phyloP scores from a whole-genome alignment of 371 early-diverging fungal species.

The Lichtheimia hyalospora region DNA sequence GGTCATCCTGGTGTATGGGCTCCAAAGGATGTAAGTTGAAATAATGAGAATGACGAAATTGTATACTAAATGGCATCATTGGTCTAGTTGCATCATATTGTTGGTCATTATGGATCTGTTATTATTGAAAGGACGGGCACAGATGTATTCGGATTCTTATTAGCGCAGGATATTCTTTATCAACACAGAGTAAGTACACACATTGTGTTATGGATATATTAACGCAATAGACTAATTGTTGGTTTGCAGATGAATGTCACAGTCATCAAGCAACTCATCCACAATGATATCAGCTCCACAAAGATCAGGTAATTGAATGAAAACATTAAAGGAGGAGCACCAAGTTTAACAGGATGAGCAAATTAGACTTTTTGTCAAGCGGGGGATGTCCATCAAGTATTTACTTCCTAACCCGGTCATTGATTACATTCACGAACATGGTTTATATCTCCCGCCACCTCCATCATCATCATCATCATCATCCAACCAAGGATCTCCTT shows the following conservation, averaged over 20 bases:
- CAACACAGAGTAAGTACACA: constrained; percentile 68
- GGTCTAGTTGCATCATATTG: constrained; percentile 85
- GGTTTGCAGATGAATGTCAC: constrained; percentile 74
- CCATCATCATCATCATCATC: not conserved
- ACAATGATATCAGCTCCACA: constrained; percentile 95
- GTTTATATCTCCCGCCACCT: constrained; percentile 58
- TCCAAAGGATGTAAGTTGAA: constrained; percentile 78
- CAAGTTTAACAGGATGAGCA: too few relatives aligned
- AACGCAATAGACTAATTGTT: not conserved
- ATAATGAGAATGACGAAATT: not conserved
- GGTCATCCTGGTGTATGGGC: constrained; percentile 91
- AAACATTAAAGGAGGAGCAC: too few relatives aligned
- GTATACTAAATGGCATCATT: not conserved
- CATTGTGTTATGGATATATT: not conserved
- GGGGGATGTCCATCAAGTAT: constrained; percentile 94
- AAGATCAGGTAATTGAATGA: constrained; percentile 73
- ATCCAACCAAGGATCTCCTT: not conserved
- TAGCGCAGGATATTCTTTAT: constrained; percentile 90
- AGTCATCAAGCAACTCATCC: constrained; percentile 93
- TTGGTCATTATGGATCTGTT: constrained; percentile 92
- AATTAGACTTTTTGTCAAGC: constrained; percentile 85
- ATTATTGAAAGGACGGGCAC: constrained; percentile 95
- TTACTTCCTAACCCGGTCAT: constrained; percentile 91
- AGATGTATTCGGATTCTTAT: constrained; percentile 89
- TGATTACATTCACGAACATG: constrained; percentile 79